Evolutionary conservation across 257 asterid genomes (phyloP), one percentile per base, ranked within the genome.

Genomic region (Solanum okadae): DNA sequence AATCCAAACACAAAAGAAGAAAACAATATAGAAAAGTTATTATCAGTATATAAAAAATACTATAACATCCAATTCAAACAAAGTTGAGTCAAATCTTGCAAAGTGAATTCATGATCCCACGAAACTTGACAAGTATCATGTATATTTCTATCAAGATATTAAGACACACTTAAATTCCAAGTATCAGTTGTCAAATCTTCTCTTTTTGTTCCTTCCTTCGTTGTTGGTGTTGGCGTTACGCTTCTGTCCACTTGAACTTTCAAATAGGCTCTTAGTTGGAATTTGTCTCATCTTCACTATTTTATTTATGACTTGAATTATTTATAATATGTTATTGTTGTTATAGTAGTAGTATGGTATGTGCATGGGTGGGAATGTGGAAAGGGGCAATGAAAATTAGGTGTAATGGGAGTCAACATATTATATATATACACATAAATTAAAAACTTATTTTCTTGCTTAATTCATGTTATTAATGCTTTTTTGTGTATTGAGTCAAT

Each of bases 191-290:
- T 44, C 56, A 42, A 12, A 63, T n/a, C 63, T 49, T 68, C 14
- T 40, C 68, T 38, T 91, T 70, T 84, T 91, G 29, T 61, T 86
- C 86, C 40, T 83, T 68, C 27, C 46, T 77, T 72, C n/a, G 84
- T 63, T 86, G 87, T 61, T 73, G n/a, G 34, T 38, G 42, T 86
- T 79, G 40, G 42, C 25, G 27, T 77, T 83, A 29, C 89, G 81
- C 83, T 88, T 91, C 79, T 76, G 20, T 56, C 72, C 67, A 5
- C 46, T 33, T 33, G 61, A 49, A 44, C 52, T 42, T 42, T 42
- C 49, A 42, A 42, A 42, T 42, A 42, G 49, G 49, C 49, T 42
- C 46, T 42, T 9, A 42, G 14, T 42, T 42, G 46, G 46, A 42
- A 42, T 44, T 44, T 44, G 52, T 44, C 52, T 44, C 52, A 44